Evolutionary conservation across 371 early-diverging fungal species (phyloP).

Genomic region (Chytridium lagenaria): DNA sequence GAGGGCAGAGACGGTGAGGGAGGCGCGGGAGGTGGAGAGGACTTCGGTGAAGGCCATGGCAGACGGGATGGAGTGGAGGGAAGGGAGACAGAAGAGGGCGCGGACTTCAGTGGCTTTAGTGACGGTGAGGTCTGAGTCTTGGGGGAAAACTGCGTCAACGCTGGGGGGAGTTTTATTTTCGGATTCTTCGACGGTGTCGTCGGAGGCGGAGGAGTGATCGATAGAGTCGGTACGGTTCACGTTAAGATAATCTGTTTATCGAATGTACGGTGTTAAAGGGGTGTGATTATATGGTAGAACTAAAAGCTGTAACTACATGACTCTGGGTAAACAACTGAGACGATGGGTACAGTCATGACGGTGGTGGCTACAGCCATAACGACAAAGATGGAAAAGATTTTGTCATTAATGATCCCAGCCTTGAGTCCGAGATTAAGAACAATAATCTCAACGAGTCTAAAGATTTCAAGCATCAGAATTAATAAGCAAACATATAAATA

Average conservation of each 20-base stretch:
- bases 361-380: conserved; percentile 88
- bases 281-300: background rate
- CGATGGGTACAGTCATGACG: conserved; percentile 68
- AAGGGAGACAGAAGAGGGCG: conserved; percentile 69
- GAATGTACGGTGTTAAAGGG: background rate
- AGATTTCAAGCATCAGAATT: too few relatives aligned
- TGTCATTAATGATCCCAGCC: conserved; percentile 78
- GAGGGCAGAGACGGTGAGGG: conserved; percentile 50
- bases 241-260: background rate
- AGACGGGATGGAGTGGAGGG: conserved; percentile 69
- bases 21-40: conserved; percentile 36
- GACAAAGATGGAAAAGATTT: conserved; percentile 89
- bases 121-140: background rate
- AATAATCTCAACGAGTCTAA: conserved; percentile 85
- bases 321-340: conserved; percentile 48
- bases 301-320: background rate
- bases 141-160: background rate
- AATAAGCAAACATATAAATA: background rate
- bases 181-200: background rate
- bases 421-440: conserved; percentile 90
- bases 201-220: background rate
- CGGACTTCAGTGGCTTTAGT: conserved; percentile 11
- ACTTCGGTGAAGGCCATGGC: conserved; percentile 75
- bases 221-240: background rate
- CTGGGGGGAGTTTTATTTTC: background rate